Percentiles rank a stretch among this genome's conserved stretches.
phyloP scores from a whole-genome alignment of 2,329 filamentous ascomycete species.

The Fusarium multiceps region DNA sequence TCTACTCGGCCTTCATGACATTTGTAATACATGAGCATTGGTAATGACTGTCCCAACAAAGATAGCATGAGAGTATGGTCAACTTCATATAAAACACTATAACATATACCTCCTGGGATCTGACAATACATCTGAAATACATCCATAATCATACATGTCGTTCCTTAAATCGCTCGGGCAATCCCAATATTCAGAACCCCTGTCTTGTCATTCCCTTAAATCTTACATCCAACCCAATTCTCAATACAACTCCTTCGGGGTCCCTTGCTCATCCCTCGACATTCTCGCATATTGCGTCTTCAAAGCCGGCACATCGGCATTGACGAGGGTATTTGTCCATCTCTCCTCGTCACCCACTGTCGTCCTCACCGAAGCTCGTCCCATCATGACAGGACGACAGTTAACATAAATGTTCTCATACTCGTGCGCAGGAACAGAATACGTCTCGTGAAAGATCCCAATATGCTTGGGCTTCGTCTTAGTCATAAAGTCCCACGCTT shows the following conservation, averaged over 20 bases:
- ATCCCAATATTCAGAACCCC: neutral
- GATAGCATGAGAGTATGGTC: neutral
- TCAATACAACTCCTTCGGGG: slow-evolving; percentile 20
- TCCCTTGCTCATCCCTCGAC: slow-evolving; percentile 42
- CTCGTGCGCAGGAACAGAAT: slow-evolving; percentile 55
- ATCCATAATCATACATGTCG: neutral
- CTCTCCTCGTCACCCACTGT: slow-evolving; percentile 32
- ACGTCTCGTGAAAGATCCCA: slow-evolving; percentile 67
- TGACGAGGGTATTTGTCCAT: slow-evolving; percentile 53
- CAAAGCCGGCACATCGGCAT: slow-evolving; percentile 46
- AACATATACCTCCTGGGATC: neutral
- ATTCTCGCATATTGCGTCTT: slow-evolving; percentile 52
- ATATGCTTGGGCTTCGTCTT: slow-evolving; percentile 53
- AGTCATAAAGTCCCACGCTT: slow-evolving; percentile 63
- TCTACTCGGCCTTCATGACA: neutral
- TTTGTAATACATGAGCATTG: neutral
- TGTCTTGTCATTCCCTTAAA: too few species aligned
- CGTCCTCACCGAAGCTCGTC: slow-evolving; percentile 44
- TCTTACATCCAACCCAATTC: neutral
- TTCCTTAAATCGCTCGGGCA: neutral
- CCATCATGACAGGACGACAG: slow-evolving; percentile 54
- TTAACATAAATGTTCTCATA: slow-evolving; percentile 66
- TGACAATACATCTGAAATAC: neutral
- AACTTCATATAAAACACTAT: neutral
- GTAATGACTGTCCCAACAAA: neutral